Conservation (phyloP, 2,329 filamentous ascomycete species). For the Talaromyces sp. region DNA sequence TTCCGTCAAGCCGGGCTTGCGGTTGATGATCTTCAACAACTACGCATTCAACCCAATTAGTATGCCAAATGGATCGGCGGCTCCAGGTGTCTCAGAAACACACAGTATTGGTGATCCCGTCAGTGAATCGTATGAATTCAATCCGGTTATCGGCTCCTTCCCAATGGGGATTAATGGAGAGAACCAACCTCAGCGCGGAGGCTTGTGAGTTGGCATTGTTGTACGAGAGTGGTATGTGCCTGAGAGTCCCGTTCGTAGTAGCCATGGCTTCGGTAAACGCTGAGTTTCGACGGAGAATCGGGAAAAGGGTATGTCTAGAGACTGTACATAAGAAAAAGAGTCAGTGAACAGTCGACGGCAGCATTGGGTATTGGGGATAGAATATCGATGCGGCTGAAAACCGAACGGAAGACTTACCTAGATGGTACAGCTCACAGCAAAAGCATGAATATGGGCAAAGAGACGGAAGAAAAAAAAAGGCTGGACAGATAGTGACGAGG, state of each 20-base stretch:
- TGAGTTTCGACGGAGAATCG: background rate
- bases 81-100: slow-evolving; percentile 23
- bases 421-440: background rate
- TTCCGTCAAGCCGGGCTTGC: slow-evolving; percentile 61
- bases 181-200: slow-evolving; percentile 74
- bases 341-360: background rate
- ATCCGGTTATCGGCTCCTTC: slow-evolving; percentile 66
- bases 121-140: slow-evolving; percentile 86
- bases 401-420: background rate
- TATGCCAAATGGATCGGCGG: slow-evolving; percentile 11
- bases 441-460: background rate
- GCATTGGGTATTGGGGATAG: background rate
- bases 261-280: background rate
- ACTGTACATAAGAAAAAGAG: background rate
- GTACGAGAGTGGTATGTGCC: slow-evolving; percentile 71
- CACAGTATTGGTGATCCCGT: slow-evolving; percentile 95
- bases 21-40: slow-evolving; percentile 49
- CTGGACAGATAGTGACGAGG: background rate
- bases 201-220: slow-evolving; percentile 69
- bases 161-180: slow-evolving; percentile 81
- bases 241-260: slow-evolving; percentile 20
- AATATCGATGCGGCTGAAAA: background rate
- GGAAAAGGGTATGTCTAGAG: background rate
- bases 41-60: slow-evolving; percentile 20
- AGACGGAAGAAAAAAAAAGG: background rate